Evolutionary conservation across 176 grass and related monocot species (phyloP).

Genomic region (Triticum aestivum): IWGSC_CS_RefSeq_v2.1 NC_057801.1:745078900-745079399

Average conservation of each 20-base stretch:
- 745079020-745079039: no score
- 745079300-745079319: conserved; percentile 5
- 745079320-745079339: conserved; percentile 32
- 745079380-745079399: conserved; percentile 17
- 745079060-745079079: neutral
- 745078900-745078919: no score
- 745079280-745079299: conserved; percentile 17
- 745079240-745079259: neutral
- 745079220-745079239: neutral
- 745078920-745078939: no score
- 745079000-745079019: no score
- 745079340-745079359: neutral
- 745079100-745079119: neutral
- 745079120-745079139: neutral
- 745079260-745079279: neutral
- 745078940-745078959: no score
- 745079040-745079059: neutral
- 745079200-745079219: neutral
- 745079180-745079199: neutral
- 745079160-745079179: neutral
- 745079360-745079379: neutral
- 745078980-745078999: no score
- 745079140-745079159: neutral
- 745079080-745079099: neutral
- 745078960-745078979: no score